Evolutionary conservation across 768 basidiomycete species (phyloP).

Genomic region (Leucosporidium yakuticum): DNA sequence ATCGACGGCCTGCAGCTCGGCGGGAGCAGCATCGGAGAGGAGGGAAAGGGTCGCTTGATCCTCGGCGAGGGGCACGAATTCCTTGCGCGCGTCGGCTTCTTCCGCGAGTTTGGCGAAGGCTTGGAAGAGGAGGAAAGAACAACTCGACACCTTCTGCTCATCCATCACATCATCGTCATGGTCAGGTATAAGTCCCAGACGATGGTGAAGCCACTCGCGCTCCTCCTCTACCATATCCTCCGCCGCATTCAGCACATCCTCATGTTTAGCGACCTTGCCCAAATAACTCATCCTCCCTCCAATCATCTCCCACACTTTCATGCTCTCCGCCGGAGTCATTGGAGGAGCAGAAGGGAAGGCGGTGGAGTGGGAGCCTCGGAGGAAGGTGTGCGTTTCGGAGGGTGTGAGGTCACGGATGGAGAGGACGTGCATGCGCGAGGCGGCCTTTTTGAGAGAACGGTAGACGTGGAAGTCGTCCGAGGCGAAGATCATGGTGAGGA

Average conservation of each 20-base stretch:
- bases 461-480: conserved; percentile 26
- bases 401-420: conserved; percentile 64
- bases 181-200: conserved; percentile 1
- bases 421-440: conserved; percentile 69
- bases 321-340: conserved; percentile 49
- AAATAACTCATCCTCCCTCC: conserved; percentile 78
- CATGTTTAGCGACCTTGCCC: conserved; percentile 57
- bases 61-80: not conserved
- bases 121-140: conserved; percentile 35
- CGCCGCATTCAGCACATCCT: conserved; percentile 61
- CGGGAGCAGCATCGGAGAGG: conserved; percentile 27
- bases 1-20: conserved; percentile 7
- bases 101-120: conserved; percentile 24
- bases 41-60: not conserved
- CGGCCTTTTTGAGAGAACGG: conserved; percentile 51
- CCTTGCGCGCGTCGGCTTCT: conserved; percentile 13
- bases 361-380: conserved; percentile 53
- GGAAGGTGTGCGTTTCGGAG: conserved; percentile 56
- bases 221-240: conserved; percentile 61
- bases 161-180: conserved; percentile 57
- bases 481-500: conserved; percentile 59
- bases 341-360: conserved; percentile 43
- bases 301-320: conserved; percentile 51
- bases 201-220: conserved; percentile 66
- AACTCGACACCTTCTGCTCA: conserved; percentile 53